Evolutionary conservation across 2,329 filamentous ascomycete genomes (phyloP).

Genomic region (Epicoccum sorghinum): DNA sequence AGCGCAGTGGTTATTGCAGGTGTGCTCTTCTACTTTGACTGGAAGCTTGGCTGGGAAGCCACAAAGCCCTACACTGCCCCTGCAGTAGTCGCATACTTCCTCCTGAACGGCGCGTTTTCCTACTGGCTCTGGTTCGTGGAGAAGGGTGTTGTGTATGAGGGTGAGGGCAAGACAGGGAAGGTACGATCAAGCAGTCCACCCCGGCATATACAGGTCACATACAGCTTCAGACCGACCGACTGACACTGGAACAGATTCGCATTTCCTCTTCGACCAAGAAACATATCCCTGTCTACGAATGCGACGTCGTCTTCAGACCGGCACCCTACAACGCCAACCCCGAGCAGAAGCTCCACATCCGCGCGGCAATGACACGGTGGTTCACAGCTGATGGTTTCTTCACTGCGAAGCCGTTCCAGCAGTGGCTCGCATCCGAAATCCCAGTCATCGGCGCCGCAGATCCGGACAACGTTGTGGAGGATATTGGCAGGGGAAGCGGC

Average conservation of each 20-base stretch:
- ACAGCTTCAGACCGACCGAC: not conserved
- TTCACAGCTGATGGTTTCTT: slow-evolving; percentile 77
- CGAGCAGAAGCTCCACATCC: slow-evolving; percentile 59
- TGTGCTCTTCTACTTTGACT: slow-evolving; percentile 89
- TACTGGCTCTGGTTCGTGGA: slow-evolving; percentile 87
- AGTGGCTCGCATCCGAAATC: slow-evolving; percentile 73
- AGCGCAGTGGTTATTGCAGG: slow-evolving; percentile 78
- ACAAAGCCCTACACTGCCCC: slow-evolving; percentile 82
- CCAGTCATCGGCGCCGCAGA: slow-evolving; percentile 70
- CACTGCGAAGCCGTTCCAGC: slow-evolving; percentile 77
- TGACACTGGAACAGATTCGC: slow-evolving; percentile 64
- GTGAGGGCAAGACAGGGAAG: slow-evolving; percentile 70
- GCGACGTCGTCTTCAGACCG: slow-evolving; percentile 66
- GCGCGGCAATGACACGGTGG: slow-evolving; percentile 73
- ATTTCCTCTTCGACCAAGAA: slow-evolving; percentile 78
- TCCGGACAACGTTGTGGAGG: slow-evolving; percentile 57
- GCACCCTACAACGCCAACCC: slow-evolving; percentile 37
- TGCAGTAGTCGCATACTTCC: slow-evolving; percentile 79
- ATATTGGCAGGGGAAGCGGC: slow-evolving; percentile 48
- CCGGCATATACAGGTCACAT: not conserved
- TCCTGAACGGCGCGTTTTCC: slow-evolving; percentile 78
- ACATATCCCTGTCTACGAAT: slow-evolving; percentile 78
- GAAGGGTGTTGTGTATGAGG: slow-evolving; percentile 80
- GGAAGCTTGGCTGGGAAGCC: slow-evolving; percentile 83
- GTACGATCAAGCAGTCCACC: slow-evolving; percentile 48